Conservation (phyloP, 371 early-diverging fungal species). For the Chytridium lagenaria region DNA sequence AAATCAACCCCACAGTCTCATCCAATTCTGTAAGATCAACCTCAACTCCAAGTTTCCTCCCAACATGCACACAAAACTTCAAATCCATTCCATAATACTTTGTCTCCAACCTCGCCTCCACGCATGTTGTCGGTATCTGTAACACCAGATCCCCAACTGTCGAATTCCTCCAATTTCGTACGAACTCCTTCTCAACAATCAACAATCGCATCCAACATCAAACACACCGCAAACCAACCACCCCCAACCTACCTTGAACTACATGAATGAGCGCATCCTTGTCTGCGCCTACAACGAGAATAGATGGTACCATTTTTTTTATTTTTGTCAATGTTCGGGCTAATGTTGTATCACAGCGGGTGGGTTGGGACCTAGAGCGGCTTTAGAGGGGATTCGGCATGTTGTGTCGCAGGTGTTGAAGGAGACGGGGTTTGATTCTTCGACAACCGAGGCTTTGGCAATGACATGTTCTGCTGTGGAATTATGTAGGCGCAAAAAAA, state of each 20-base stretch:
- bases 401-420: neutral
- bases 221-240: no score
- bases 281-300: neutral
- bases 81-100: constrained; percentile 7
- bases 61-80: neutral
- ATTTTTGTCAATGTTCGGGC: neutral
- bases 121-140: constrained; percentile 1
- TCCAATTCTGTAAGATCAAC: neutral
- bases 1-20: constrained; percentile 9
- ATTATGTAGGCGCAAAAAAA: constrained; percentile 11
- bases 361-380: neutral
- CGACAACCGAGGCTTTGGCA: constrained; percentile 14
- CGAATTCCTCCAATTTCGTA: neutral
- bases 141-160: constrained; percentile 14
- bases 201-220: neutral
- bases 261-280: constrained; percentile 13
- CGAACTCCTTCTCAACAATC: neutral
- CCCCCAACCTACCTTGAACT: neutral
- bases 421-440: constrained; percentile 1
- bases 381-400: neutral
- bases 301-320: constrained; percentile 12
- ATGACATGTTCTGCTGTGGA: neutral
- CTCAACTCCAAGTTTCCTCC: neutral
- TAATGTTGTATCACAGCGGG: neutral
- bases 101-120: neutral